Percentiles rank a stretch among this genome's conserved stretches.
phyloP scores from a whole-genome alignment of 306 rosid species.

The Vigna unguiculata region DNA sequence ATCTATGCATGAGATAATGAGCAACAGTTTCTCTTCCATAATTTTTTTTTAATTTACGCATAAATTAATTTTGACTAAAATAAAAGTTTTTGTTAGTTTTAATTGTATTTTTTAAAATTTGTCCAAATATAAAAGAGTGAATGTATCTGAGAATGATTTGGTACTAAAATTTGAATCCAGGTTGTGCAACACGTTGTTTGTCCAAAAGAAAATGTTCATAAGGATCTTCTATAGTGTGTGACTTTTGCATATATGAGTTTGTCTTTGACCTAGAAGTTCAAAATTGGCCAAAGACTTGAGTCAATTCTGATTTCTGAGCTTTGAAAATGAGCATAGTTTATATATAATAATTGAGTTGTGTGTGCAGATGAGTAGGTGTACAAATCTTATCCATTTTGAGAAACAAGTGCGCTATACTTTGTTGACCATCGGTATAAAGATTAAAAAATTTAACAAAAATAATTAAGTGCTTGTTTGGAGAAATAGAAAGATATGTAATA shows the following conservation, averaged over 20 bases:
- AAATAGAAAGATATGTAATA: too few species aligned
- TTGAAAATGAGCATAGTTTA: not conserved
- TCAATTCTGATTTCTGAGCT: not conserved
- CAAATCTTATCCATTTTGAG: not conserved
- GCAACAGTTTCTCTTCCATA: too few species aligned
- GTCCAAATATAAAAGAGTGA: too few species aligned
- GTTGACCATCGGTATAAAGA: slow-evolving; percentile 27
- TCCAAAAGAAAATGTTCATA: not conserved
- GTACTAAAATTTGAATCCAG: not conserved
- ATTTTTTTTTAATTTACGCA: too few species aligned
- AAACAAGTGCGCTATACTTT: slow-evolving; percentile 34
- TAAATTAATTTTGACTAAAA: too few species aligned
- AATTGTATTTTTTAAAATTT: too few species aligned
- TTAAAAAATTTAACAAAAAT: not conserved
- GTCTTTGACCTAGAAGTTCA: not conserved
- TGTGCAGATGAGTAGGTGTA: not conserved
- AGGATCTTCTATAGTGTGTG: too few species aligned
- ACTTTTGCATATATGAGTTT: not conserved
- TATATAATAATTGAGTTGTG: not conserved
- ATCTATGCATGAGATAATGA: too few species aligned
- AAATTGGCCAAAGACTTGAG: not conserved
- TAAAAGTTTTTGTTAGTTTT: too few species aligned
- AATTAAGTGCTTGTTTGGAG: too few species aligned
- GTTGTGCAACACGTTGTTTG: not conserved
- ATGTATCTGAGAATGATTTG: too few species aligned